Evolutionary conservation across 768 basidiomycete species (phyloP).

Genomic region (Termitomyces sp.): DNA sequence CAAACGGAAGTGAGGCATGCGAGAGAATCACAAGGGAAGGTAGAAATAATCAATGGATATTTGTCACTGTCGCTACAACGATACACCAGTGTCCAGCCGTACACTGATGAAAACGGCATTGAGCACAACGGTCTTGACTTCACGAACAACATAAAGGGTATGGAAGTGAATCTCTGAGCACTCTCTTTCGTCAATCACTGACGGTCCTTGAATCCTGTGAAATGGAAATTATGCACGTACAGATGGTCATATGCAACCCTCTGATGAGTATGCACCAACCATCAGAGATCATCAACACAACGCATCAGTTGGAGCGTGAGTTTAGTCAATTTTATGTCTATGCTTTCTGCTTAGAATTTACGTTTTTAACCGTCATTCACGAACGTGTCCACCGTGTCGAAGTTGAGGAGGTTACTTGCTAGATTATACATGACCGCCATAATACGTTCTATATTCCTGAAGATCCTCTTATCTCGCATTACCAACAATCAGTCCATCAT

Average conservation of each 20-base stretch:
- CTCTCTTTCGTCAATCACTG: background rate
- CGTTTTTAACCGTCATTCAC: constrained; percentile 20
- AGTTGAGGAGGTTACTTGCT: constrained; percentile 23
- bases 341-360: background rate
- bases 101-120: background rate
- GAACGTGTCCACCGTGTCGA: constrained; percentile 23
- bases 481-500: constrained; percentile 24
- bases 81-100: background rate
- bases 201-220: background rate
- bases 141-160: background rate
- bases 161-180: background rate
- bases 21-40: no score
- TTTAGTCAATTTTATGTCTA: background rate
- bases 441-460: constrained; percentile 14
- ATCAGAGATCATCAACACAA: constrained; percentile 2
- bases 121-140: background rate
- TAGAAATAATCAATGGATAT: no score
- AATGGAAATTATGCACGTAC: background rate
- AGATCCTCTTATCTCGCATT: background rate
- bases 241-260: constrained; percentile 1
- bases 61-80: background rate
- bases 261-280: background rate
- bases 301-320: constrained; percentile 5
- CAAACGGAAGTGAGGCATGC: no score
- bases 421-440: constrained; percentile 28